Evolutionary conservation across 169 alveolate species (phyloP).

Genomic region (Plasmodium vivax): DNA sequence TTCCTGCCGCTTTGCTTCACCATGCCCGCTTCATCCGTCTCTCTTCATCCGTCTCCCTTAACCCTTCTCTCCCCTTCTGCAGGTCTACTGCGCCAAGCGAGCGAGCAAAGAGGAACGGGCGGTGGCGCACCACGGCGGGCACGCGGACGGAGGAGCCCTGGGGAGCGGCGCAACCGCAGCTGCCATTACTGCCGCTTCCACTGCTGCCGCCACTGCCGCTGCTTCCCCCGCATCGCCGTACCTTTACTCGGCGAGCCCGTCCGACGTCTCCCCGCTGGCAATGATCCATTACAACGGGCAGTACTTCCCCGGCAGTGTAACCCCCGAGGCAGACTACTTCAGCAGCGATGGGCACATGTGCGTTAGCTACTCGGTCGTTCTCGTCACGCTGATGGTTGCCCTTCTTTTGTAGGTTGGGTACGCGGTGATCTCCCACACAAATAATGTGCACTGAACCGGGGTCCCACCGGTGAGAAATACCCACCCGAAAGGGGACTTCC

Average conservation of each 20-base stretch:
- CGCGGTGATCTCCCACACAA: background rate
- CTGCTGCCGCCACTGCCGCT: background rate
- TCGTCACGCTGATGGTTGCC: background rate
- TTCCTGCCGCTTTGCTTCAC: background rate
- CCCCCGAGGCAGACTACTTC: background rate
- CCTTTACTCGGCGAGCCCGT: background rate
- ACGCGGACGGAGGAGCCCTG: background rate
- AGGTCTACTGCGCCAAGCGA: conserved; percentile 64
- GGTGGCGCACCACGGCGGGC: background rate
- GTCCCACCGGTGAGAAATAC: background rate
- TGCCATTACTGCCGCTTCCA: too few species aligned
- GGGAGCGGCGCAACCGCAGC: background rate
- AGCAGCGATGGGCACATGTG: background rate
- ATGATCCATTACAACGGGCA: background rate
- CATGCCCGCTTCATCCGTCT: background rate
- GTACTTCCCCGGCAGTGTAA: background rate
- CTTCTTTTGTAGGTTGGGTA: background rate
- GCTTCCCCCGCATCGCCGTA: background rate
- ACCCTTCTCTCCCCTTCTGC: background rate
- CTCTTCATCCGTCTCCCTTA: too few species aligned
- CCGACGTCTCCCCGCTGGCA: conserved; percentile 15
- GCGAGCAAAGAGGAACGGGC: background rate
- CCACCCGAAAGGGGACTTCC: background rate
- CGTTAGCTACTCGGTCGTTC: background rate
- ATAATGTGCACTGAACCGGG: background rate